Base-by-base conservation (phyloP, 2,329 filamentous ascomycete genomes). In the Fusarium sp. region DNA sequence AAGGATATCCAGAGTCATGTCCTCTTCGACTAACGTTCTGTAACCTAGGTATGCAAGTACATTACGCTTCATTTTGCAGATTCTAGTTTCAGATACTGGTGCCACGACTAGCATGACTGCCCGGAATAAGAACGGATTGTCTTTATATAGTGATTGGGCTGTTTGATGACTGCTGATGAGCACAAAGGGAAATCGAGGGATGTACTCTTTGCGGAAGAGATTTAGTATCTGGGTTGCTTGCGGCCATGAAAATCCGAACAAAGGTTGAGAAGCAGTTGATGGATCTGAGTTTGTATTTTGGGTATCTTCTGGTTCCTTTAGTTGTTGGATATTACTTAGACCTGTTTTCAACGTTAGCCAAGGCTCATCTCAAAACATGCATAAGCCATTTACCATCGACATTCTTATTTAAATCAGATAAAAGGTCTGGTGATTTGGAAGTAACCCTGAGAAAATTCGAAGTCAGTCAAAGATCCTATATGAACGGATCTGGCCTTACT, bases 41-140 rank as follows among this genome's bases (percentile, higher is more conserved):
- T 83, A 77, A 8, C 82, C 79, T 30, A 85, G 70, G 71, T 84
- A 82, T 9, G 79, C 79, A 66, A 82, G 77, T 24, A 81, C 77
- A 41, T 81, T 82, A 46, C 75, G 81, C 75, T 71, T 83, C 74
- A 81, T 85, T 75, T 78, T 82, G n/a, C 72, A 75, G 27, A 79
- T 58, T 25, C 73, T 71, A 5, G 76, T 61, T 25, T 67, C 63
- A 46, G 72, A 76, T 5, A 78, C 63, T 6, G 77, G 76, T 9
- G 77, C 75, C 8, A 80, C 78, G 16, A 75, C 77, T n/a, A 84
- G 74, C 63, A 84, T 77, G 34, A 83, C 71, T 15, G 77, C 77
- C 11, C 80, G 74, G 43, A 83, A 80, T 12, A 83, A 67, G 41
- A 82, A 79, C 0, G 81, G 82, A 53, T 80, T 82, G 54, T 77